Percentiles rank a stretch among this genome's conserved stretches.
Evolutionary conservation across 129 eudicot species (phyloP).

Genomic region (Ambrosia trifida): DNA sequence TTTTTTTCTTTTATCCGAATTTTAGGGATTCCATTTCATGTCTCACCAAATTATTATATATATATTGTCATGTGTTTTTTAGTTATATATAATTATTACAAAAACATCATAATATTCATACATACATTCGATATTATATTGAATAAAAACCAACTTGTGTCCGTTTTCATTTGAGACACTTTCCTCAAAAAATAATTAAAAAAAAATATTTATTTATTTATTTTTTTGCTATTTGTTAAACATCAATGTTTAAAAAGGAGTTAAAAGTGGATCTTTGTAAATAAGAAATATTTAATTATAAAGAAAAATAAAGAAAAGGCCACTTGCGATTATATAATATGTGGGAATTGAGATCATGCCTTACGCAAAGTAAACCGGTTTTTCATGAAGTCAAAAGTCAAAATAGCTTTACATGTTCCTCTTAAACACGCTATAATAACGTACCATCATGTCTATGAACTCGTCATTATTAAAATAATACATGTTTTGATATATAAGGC

Average conservation of each 20-base stretch:
- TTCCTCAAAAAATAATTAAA: neutral
- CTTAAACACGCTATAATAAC: slow-evolving; percentile 20
- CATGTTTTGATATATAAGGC: neutral
- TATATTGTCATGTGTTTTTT: neutral
- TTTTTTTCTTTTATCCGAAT: slow-evolving; percentile 14
- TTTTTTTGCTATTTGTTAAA: neutral
- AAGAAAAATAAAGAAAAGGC: neutral
- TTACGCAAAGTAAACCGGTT: slow-evolving; percentile 36
- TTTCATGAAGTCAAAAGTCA: slow-evolving; percentile 31
- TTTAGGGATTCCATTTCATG: slow-evolving; percentile 10
- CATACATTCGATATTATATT: neutral
- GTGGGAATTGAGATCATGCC: slow-evolving; percentile 43
- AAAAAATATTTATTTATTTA: neutral
- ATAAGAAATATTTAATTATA: neutral
- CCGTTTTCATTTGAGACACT: neutral
- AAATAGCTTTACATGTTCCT: slow-evolving; percentile 23
- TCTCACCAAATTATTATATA: neutral
- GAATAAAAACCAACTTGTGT: neutral
- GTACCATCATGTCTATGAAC: neutral
- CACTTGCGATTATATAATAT: slow-evolving; percentile 18
- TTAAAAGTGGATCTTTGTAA: slow-evolving; percentile 21
- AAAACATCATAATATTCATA: neutral
- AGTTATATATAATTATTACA: neutral
- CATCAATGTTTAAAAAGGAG: slow-evolving; percentile 6
- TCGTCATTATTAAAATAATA: neutral